Evolutionary conservation across 768 basidiomycete genomes (phyloP).

Genomic region (Udeniomyces megalosporus): DNA sequence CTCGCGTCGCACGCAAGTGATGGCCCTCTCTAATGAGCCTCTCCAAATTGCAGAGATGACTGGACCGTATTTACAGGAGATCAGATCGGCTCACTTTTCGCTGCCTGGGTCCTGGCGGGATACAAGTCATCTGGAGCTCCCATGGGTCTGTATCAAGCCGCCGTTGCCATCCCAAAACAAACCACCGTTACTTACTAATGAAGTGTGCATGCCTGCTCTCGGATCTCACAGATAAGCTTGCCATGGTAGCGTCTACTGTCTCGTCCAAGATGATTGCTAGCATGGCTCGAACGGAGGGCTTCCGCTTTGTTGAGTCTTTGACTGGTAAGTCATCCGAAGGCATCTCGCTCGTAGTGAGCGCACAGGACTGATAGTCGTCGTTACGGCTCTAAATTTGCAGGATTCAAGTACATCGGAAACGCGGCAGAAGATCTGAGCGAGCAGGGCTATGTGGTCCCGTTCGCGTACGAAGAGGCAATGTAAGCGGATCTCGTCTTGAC

Average conservation of each 20-base stretch:
- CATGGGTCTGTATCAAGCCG: conserved; percentile 28
- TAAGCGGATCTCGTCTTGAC: neutral
- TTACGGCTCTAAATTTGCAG: neutral
- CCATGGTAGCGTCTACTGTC: conserved; percentile 77
- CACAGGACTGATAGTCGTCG: neutral
- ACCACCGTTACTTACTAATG: too few species aligned
- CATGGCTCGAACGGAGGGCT: conserved; percentile 60
- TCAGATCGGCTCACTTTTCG: conserved; percentile 50
- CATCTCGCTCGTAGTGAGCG: neutral
- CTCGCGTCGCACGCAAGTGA: too few species aligned
- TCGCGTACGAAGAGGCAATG: conserved; percentile 78
- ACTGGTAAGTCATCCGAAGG: conserved; percentile 40
- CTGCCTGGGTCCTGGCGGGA: conserved; percentile 33
- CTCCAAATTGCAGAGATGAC: conserved; percentile 17
- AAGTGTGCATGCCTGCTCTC: neutral
- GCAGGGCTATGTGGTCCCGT: conserved; percentile 54
- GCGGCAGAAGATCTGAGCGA: conserved; percentile 48
- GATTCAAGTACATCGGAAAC: conserved; percentile 85
- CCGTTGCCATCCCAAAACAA: neutral
- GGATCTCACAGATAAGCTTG: conserved; percentile 39
- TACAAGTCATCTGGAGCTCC: conserved; percentile 37
- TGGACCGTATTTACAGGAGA: conserved; percentile 72
- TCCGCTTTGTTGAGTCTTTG: conserved; percentile 67
- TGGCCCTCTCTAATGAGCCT: too few species aligned
- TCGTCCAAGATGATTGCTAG: conserved; percentile 76